A percentile compares a stretch with the other conserved stretches of the same genome.
phyloP scores from a whole-genome alignment of 1,139 yeast genomes.

The Diutina neorugosa region DNA sequence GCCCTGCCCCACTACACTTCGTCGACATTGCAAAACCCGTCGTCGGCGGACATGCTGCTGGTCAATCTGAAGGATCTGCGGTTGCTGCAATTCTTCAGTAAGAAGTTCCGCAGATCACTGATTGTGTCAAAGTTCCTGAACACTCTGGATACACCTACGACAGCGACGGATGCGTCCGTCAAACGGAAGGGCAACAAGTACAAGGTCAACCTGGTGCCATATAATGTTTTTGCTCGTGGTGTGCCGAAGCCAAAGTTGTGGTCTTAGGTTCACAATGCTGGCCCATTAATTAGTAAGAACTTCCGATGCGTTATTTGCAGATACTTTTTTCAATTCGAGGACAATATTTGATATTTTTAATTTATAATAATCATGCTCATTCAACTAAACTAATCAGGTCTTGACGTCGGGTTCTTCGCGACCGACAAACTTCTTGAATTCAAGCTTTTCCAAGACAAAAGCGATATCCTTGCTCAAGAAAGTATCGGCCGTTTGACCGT shows the following conservation, averaged over 20 bases:
- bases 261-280: not conserved
- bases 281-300: not conserved
- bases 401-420: constrained; percentile 82
- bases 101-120: constrained; percentile 2
- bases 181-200: not conserved
- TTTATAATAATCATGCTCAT: not conserved
- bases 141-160: not conserved
- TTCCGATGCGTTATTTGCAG: not conserved
- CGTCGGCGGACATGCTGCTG: not conserved
- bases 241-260: not conserved
- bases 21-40: not conserved
- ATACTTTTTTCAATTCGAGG: not conserved
- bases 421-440: constrained; percentile 65
- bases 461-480: constrained; percentile 53
- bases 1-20: not conserved
- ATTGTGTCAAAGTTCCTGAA: not conserved
- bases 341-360: not conserved
- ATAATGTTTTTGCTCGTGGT: constrained; percentile 2
- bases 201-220: constrained; percentile 1
- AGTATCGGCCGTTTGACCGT: constrained; percentile 48
- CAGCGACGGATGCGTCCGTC: not conserved
- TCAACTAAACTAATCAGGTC: constrained; percentile 30
- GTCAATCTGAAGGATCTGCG: not conserved
- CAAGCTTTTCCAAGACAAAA: constrained; percentile 54
- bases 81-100: not conserved